Percentiles rank a stretch among this genome's conserved stretches.
Evolutionary conservation across 2,329 filamentous ascomycete genomes (phyloP).

Genomic region (Aspergillus sp.): DNA sequence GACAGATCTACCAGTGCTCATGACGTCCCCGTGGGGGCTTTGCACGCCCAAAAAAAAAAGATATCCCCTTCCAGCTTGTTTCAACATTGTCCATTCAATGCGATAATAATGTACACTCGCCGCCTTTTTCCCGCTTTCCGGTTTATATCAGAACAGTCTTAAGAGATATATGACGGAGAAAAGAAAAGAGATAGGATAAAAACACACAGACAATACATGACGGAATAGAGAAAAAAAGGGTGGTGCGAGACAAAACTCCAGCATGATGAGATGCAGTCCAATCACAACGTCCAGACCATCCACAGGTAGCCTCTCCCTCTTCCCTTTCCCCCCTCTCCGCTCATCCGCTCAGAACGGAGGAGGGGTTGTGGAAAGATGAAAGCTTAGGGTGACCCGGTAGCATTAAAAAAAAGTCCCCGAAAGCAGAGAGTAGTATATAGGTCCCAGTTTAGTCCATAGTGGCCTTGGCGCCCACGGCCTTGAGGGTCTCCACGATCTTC

Average conservation of each 20-base stretch:
- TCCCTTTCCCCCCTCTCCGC: neutral
- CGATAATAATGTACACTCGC: slow-evolving; percentile 44
- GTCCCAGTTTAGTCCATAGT: slow-evolving; percentile 75
- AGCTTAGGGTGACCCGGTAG: slow-evolving; percentile 9
- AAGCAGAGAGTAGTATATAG: slow-evolving; percentile 7
- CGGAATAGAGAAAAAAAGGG: slow-evolving; percentile 19
- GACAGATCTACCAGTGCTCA: too few species aligned
- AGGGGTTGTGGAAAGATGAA: neutral
- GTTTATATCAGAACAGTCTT: slow-evolving; percentile 23
- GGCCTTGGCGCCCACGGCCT: slow-evolving; percentile 86
- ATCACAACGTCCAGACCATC: slow-evolving; percentile 23
- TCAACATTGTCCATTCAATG: slow-evolving; percentile 26
- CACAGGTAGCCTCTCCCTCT: slow-evolving; percentile 5
- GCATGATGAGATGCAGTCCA: slow-evolving; percentile 26
- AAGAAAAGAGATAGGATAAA: slow-evolving; percentile 23
- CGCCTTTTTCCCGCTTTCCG: slow-evolving; percentile 30
- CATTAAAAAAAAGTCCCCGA: slow-evolving; percentile 15
- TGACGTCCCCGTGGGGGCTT: neutral
- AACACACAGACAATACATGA: slow-evolving; percentile 19
- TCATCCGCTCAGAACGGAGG: slow-evolving; percentile 10
- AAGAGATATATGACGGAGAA: slow-evolving; percentile 26
- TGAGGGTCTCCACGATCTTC: slow-evolving; percentile 95
- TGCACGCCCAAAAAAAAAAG: too few species aligned
- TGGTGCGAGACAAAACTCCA: slow-evolving; percentile 26
- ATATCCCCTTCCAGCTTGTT: slow-evolving; percentile 7